Evolutionary conservation across 139 green algal genomes (phyloP), one percentile per base, ranked within the genome.

Genomic region (Gonium pectorale): DNA sequence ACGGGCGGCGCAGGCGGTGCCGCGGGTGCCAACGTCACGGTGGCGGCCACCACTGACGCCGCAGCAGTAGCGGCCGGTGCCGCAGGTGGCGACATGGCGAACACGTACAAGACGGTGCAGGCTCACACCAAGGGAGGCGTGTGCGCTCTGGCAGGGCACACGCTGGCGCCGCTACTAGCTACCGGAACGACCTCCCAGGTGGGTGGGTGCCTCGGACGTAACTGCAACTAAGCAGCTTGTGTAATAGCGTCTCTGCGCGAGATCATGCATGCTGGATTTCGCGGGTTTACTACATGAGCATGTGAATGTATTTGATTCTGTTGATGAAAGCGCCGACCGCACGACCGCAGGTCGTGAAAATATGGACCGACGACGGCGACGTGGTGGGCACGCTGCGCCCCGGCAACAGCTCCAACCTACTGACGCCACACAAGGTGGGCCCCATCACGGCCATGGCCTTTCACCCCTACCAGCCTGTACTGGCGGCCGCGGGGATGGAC

Each of bases 391-490:
- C 79, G 35, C 44, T 85, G 49, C 79, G 79, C 3, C 79, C 79
- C 33, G 74, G 63, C 59, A 70, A 54, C 67, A 44, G 40, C 60
- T 64, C 71, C 63, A 73, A 51, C 26, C 71, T 44, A 37, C 27
- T 60, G 21, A 37, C 37, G 13, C 46, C 79, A 3, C 75, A 82
- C 29, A 69, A 69, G 40, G 73, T 96, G 62, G 96, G 93, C 26
- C 88, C 96, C 22, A 85, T 98, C 56, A 97, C 81, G 37, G 92
- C 79, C 73, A 91, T 99, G 69, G 90, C 89, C 17, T 99, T 97
- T 80, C 94, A 98, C 87, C 93, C 96, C 13, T 97, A 96, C 92
- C 90, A 92, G 44, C 90, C 95, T 0, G 77, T 94, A 41, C 90
- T 99, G 33, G 95, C 93, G 1, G 94, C 95, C 13, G 96, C 92